Percentiles rank a stretch among this genome's conserved stretches.
These are phyloP conservation scores for Eucommia ulmoides DNA, from an alignment of 257 asterid species.

Conservation along the genomic window DNA sequence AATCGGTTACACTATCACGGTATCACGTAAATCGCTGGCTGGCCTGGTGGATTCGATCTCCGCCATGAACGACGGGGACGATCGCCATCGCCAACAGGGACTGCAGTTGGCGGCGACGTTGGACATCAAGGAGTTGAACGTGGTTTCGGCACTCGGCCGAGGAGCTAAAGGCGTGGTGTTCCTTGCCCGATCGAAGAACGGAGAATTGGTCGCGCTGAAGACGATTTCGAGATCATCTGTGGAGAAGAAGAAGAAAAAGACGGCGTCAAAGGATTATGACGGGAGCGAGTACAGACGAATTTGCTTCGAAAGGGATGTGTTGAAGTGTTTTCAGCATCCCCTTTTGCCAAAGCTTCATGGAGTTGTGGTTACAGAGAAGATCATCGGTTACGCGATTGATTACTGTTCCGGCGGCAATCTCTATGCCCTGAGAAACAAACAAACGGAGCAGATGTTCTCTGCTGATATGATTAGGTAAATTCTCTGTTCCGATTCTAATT, in stretches of 20 bases:
- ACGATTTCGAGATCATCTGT: conserved; percentile 43
- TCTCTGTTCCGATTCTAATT: background rate
- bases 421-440: conserved; percentile 48
- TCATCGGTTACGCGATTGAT: conserved; percentile 85
- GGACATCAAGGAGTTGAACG: conserved; percentile 36
- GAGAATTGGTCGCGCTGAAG: conserved; percentile 61
- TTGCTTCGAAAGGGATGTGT: conserved; percentile 49
- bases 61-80: conserved; percentile 36
- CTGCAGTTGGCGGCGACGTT: too few species aligned
- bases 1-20: background rate
- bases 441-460: conserved; percentile 88
- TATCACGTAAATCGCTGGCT: background rate
- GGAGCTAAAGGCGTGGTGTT: conserved; percentile 97
- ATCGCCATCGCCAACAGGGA: conserved; percentile 9
- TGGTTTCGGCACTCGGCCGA: conserved; percentile 70
- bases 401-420: conserved; percentile 92
- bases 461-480: conserved; percentile 70
- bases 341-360: conserved; percentile 81
- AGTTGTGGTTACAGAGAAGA: conserved; percentile 45
- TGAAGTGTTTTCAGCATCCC: conserved; percentile 51
- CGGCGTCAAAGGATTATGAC: background rate
- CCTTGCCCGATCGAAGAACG: conserved; percentile 38
- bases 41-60: background rate
- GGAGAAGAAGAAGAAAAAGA: conserved; percentile 29
- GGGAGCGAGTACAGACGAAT: conserved; percentile 39